These are phyloP conservation scores for Picea sitchensis DNA, from an alignment of 75 land plant species.

Conservation along the genomic window DNA sequence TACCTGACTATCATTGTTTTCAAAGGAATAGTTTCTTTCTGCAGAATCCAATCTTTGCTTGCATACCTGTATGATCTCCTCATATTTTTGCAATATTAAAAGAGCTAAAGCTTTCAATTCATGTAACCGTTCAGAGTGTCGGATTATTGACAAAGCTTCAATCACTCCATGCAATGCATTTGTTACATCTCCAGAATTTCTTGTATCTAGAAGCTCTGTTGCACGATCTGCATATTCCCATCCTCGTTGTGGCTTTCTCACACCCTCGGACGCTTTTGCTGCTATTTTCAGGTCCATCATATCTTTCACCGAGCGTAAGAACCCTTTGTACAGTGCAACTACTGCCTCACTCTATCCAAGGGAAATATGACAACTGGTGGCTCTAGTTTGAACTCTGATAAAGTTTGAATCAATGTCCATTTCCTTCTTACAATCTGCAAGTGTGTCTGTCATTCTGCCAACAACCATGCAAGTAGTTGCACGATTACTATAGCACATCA, in stretches of 20 bases:
- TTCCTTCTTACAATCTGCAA: conserved; percentile 73
- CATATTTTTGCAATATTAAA: conserved; percentile 47
- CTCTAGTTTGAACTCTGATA: conserved; percentile 65
- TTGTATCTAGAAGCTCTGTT: conserved; percentile 33
- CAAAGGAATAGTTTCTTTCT: conserved; percentile 29
- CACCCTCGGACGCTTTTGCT: conserved; percentile 80
- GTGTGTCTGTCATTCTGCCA: conserved; percentile 84
- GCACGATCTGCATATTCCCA: conserved; percentile 37
- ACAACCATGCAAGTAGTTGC: conserved; percentile 84
- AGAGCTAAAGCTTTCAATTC: conserved; percentile 76
- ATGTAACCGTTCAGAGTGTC: conserved; percentile 64
- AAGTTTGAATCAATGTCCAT: conserved; percentile 72
- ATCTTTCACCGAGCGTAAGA: conserved; percentile 45
- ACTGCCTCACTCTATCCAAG: conserved; percentile 39
- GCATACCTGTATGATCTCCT: conserved; percentile 62
- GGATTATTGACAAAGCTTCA: conserved; percentile 65
- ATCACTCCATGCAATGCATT: not conserved
- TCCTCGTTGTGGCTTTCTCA: conserved; percentile 74
- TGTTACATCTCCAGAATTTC: conserved; percentile 26
- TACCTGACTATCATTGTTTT: conserved; percentile 10
- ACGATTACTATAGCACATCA: conserved; percentile 93
- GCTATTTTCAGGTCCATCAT: conserved; percentile 58
- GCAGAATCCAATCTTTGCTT: conserved; percentile 43
- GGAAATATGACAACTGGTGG: conserved; percentile 47
- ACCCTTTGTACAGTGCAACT: conserved; percentile 46